Evolutionary conservation across 495 filamentous ascomycete species (phyloP).

Genomic region (Stereocaulon alpinum): DNA sequence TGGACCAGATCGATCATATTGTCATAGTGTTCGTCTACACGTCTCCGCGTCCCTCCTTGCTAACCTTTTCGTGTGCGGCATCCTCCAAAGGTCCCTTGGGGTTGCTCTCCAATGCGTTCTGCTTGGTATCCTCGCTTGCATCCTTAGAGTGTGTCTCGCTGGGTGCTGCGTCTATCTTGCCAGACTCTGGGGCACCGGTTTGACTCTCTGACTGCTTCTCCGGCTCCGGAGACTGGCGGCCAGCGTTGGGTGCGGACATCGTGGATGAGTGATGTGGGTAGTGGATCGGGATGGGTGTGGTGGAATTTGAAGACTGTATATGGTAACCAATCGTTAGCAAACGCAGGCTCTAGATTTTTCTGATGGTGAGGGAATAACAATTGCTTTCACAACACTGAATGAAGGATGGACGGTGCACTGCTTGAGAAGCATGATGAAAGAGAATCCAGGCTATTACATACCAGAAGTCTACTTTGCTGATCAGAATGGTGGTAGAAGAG

Average conservation of each 20-base stretch:
- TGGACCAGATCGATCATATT: neutral
- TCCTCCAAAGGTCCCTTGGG: slow-evolving; percentile 61
- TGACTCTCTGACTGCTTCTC: slow-evolving; percentile 59
- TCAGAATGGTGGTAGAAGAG: neutral
- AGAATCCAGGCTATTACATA: neutral
- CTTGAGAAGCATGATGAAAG: neutral
- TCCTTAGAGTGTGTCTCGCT: slow-evolving; percentile 31
- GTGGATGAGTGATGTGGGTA: slow-evolving; percentile 1
- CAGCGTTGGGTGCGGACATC: slow-evolving; percentile 51
- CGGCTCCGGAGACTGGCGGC: slow-evolving; percentile 74
- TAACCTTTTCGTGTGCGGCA: slow-evolving; percentile 53
- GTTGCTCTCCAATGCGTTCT: slow-evolving; percentile 43
- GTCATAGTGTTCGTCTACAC: slow-evolving; percentile 8
- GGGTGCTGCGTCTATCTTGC: slow-evolving; percentile 37
- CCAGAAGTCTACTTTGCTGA: neutral
- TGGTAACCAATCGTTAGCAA: neutral
- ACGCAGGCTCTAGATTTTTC: neutral
- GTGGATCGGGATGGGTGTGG: neutral
- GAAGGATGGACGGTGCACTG: neutral
- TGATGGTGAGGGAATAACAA: neutral
- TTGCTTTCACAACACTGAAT: neutral
- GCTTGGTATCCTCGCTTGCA: slow-evolving; percentile 30
- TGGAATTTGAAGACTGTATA: neutral
- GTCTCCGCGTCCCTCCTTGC: slow-evolving; percentile 31
- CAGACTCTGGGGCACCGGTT: slow-evolving; percentile 43